Base-by-base conservation (phyloP, 2,329 filamentous ascomycete genomes). In the Mycogone perniciosa region DNA sequence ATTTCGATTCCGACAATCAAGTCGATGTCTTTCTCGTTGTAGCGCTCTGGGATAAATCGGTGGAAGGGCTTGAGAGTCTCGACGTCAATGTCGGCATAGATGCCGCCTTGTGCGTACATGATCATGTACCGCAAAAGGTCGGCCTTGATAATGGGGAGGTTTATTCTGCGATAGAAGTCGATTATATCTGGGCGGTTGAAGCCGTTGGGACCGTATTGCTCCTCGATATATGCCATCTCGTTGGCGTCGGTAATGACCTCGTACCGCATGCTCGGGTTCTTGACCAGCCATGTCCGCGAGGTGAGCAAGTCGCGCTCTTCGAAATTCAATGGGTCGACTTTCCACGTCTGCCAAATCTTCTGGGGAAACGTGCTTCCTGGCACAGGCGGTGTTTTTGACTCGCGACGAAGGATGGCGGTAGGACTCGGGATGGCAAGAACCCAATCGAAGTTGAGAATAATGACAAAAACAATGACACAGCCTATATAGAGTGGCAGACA, bases 321-420 rank as follows among this genome's bases (percentile, higher is more conserved):
- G 60, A 88, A 87, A 2, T 73, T 72, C 33, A 87, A 70, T 2
- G 85, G 81, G 54, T 84, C 77, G 30, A 84, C 77, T 64, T 88
- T 89, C 85, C 85, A 89, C 0, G 81, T 85, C 66, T 89, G 85
- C 85, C 85, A 89, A 57, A 89, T 85, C 67, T 88, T 89, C 50
- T 75, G 75, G 5, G 76, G 85, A 59, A 82, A 88, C 26, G 57
- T 63, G 58, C 57, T 45, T 39, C 48, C 41, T 26, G 45, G 42
- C 29, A 46, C 27, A 10, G 43, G 4, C 46, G 51, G 49, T 46
- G 47, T 11, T 13, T 59, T 59, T 39, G 7, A 48, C 44, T 56
- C 47, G 31, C 46, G 54, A 48, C 55, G 54, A 26, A 60, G 46
- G 20, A 58, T 49, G 5, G 52, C 43, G 6, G 54, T 50, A 0